Conservation (phyloP, 805 yeast species). For the Kazachstania viticola region DNA sequence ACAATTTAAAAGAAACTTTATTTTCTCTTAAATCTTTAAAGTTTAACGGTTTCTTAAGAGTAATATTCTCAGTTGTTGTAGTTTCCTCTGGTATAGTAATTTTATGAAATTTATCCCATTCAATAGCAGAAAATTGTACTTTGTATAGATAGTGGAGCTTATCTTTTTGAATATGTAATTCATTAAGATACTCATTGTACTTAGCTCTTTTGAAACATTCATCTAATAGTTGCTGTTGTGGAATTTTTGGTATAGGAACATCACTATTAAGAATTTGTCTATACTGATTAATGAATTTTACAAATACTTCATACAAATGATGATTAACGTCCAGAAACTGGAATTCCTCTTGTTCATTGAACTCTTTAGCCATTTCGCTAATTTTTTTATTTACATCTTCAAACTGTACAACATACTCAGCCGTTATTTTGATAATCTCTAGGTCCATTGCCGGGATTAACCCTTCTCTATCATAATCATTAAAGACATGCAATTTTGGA, state of each 20-base stretch:
- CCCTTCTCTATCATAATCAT: conserved; percentile 18
- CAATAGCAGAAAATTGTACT: conserved; percentile 58
- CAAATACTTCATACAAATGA: conserved; percentile 44
- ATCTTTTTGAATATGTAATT: conserved; percentile 27
- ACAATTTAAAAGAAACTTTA: no score
- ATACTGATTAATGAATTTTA: conserved; percentile 46
- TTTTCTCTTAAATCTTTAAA: background rate
- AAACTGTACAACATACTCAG: conserved; percentile 37
- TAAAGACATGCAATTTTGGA: conserved; percentile 16
- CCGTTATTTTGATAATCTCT: conserved; percentile 60
- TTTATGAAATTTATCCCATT: conserved; percentile 68
- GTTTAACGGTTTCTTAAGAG: background rate
- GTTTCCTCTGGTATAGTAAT: background rate
- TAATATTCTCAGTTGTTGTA: no score
- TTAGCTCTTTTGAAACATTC: conserved; percentile 46
- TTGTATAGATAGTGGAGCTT: conserved; percentile 28
- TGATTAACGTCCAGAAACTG: conserved; percentile 54
- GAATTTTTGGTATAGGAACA: background rate
- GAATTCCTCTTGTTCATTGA: conserved; percentile 41
- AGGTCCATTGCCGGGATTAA: conserved; percentile 50
- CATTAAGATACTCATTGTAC: conserved; percentile 30
- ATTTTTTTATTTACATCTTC: conserved; percentile 25
- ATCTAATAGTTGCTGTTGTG: background rate
- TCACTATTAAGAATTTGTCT: conserved; percentile 13
- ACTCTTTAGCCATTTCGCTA: conserved; percentile 28